Base-by-base conservation (phyloP, 352 stramenopile species). In the Phytophthora capsici region DNA sequence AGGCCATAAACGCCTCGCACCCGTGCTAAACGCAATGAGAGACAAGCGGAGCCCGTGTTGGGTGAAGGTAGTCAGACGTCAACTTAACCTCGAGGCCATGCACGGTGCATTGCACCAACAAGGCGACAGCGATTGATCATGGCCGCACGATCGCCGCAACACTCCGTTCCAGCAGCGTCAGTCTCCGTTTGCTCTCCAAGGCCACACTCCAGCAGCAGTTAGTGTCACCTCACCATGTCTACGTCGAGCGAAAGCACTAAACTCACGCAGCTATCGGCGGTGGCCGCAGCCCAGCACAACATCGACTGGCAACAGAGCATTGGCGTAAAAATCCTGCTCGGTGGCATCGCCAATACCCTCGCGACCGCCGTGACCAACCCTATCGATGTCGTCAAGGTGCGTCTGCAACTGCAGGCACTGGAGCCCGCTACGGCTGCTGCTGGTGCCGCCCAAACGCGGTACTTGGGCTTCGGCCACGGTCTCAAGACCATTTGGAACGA, bases 381-480 rank as follows among this genome's bases (percentile, higher is more conserved):
- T 10, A 74, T 91, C 62, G 84, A 92, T 56, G 78, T 88, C 14
- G 65, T 89, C 50, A 92, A 92, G 46, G 74, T 90, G 45, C 80
- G 82, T 10, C 64, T 89, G 49, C 82, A 91, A 63, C 77, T 91
- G 49, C 76, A 89, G 58, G 78, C 63, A 20, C 69, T 85, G 20
- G 69, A 77, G 36, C 51, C 62, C 75, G 43, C 74, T 60, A 9
- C 63, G 73, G 58, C 66, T 72, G 71, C 77, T 75, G 57, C 75
- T 71, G 59, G 74, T 45, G 47, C 63, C 20, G 60, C 37, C 23
- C 55, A 48, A 32, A 84, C 73, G 41, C 76, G 82, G 50, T 91
- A 91, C 57, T 43, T 74, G 10, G 81, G 84, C 41, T 88, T 91
- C 41, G 57, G 78, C 6, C 76, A 85, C 34, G 82, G 80, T 0